phyloP scores from a whole-genome alignment of 2,329 filamentous ascomycete genomes.

The Fusarium luffae region DNA sequence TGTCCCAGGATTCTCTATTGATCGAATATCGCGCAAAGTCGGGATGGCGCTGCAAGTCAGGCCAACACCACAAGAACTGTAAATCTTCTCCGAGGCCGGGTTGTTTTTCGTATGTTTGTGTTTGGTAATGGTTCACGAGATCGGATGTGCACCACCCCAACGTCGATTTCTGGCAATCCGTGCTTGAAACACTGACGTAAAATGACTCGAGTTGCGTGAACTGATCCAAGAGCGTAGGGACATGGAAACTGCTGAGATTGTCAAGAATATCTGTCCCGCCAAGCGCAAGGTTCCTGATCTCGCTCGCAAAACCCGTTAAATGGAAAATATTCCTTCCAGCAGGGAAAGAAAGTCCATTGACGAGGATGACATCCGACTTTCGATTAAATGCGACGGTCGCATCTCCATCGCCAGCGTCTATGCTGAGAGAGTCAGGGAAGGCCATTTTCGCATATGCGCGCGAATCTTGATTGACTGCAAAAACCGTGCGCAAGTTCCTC shows the following conservation, averaged over 20 bases:
- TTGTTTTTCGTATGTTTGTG: conserved; percentile 44
- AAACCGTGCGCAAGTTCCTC: conserved; percentile 43
- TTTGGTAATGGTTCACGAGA: conserved; percentile 43
- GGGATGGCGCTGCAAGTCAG: conserved; percentile 46
- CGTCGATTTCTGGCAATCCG: conserved; percentile 6
- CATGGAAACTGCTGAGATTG: neutral
- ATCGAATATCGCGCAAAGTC: conserved; percentile 47
- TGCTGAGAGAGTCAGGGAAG: conserved; percentile 49
- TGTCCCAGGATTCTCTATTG: conserved; percentile 13
- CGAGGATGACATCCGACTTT: conserved; percentile 47
- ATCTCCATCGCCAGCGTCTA: conserved; percentile 43
- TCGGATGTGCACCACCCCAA: conserved; percentile 51
- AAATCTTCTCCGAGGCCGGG: conserved; percentile 42
- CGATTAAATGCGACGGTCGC: conserved; percentile 48
- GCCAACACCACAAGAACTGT: conserved; percentile 49
- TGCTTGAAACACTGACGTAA: conserved; percentile 36
- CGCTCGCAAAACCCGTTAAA: conserved; percentile 46
- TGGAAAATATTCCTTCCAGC: conserved; percentile 26
- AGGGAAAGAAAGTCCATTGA: conserved; percentile 30
- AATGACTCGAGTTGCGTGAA: conserved; percentile 46
- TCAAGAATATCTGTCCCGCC: conserved; percentile 7
- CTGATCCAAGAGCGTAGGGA: conserved; percentile 1
- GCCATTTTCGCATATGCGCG: conserved; percentile 47
- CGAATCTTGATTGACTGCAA: conserved; percentile 52
- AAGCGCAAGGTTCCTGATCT: conserved; percentile 47